Percentiles rank a stretch among this genome's conserved stretches.
phyloP scores from a whole-genome alignment of 208 protist genomes.

The Phytomonas sp. region DNA sequence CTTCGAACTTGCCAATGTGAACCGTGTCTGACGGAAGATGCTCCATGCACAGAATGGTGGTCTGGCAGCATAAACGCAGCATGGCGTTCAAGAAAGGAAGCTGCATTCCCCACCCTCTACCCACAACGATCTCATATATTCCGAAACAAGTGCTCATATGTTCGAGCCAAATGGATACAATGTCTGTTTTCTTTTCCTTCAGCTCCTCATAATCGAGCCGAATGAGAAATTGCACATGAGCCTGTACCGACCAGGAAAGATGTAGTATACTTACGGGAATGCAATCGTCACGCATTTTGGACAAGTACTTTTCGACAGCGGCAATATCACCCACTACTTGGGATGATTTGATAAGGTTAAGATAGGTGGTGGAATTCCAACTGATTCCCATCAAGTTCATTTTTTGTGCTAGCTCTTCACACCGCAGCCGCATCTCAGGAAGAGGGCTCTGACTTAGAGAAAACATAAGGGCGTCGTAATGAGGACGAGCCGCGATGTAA shows the following conservation, averaged over 20 bases:
- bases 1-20: constrained; percentile 63
- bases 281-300: constrained; percentile 77
- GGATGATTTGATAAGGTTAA: constrained; percentile 75
- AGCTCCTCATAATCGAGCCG: constrained; percentile 62
- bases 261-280: constrained; percentile 55
- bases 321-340: constrained; percentile 78
- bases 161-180: constrained; percentile 44
- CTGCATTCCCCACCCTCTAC: constrained; percentile 72
- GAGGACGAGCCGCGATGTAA: constrained; percentile 75
- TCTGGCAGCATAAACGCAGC: constrained; percentile 75
- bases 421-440: constrained; percentile 79
- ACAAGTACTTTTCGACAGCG: constrained; percentile 63
- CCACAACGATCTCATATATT: constrained; percentile 76
- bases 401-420: constrained; percentile 80
- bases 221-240: constrained; percentile 66
- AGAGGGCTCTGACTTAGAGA: constrained; percentile 64
- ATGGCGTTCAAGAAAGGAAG: constrained; percentile 75
- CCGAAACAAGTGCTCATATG: constrained; percentile 76
- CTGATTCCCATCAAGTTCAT: constrained; percentile 87
- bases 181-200: constrained; percentile 43
- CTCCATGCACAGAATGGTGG: constrained; percentile 73
- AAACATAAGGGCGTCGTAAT: constrained; percentile 84
- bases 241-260: constrained; percentile 73
- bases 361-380: constrained; percentile 77
- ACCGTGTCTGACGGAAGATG: constrained; percentile 39